These are phyloP conservation scores for Colletotrichum cordylinicola DNA, from an alignment of 2,329 filamentous ascomycete genomes.

Conservation along the genomic window DNA sequence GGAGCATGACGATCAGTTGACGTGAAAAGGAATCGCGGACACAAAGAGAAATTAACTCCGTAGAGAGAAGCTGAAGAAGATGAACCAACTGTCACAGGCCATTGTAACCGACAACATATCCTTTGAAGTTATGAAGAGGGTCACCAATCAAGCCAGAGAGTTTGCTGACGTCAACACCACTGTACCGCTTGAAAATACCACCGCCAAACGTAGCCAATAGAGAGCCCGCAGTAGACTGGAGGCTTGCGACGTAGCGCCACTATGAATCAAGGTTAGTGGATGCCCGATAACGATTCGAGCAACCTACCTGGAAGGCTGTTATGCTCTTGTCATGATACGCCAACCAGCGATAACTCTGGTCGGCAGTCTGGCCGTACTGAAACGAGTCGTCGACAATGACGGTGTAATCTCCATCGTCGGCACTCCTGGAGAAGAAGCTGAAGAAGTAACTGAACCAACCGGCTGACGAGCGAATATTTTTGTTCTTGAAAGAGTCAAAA, in stretches of 20 bases:
- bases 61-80: too few species aligned
- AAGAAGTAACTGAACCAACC: neutral
- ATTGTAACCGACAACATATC: too few species aligned
- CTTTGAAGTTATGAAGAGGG: neutral
- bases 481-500: neutral
- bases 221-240: neutral
- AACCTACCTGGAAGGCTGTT: neutral
- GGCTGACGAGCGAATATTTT: neutral
- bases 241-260: neutral
- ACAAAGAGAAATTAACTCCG: too few species aligned
- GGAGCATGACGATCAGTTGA: too few species aligned
- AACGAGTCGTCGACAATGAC: neutral
- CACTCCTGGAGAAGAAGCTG: neutral
- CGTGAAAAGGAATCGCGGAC: too few species aligned
- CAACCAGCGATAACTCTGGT: neutral
- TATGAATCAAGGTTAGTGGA: neutral
- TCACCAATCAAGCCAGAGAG: neutral
- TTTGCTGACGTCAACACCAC: neutral
- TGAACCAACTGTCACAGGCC: too few species aligned
- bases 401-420: neutral
- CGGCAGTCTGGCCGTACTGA: neutral
- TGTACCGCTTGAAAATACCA: neutral
- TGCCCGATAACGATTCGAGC: neutral
- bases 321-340: neutral
- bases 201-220: neutral